Percentiles rank a stretch among this genome's conserved stretches.
Conservation (phyloP, 805 yeast species). For the Blastobotrys robertii region DNA sequence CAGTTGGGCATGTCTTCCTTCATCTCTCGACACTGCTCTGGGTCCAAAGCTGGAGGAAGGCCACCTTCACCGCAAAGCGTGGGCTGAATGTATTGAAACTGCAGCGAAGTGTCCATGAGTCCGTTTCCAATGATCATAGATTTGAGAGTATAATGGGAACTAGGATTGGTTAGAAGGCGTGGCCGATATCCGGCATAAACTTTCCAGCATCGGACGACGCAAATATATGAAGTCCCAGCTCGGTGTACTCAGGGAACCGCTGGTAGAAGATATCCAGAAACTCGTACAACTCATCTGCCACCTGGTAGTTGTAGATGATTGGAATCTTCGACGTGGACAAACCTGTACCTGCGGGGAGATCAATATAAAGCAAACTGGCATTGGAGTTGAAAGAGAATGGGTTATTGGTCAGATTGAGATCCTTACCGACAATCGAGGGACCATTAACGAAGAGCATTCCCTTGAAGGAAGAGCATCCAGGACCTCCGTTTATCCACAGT, state of each 20-base stretch:
- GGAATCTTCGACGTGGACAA: constrained; percentile 65
- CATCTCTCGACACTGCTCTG: constrained; percentile 62
- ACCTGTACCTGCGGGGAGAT: constrained; percentile 91
- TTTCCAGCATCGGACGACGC: constrained; percentile 96
- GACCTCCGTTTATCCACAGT: constrained; percentile 93
- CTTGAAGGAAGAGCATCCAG: constrained; percentile 88
- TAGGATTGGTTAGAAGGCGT: constrained; percentile 37
- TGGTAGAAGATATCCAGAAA: constrained; percentile 77
- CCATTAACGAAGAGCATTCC: constrained; percentile 90
- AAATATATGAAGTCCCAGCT: constrained; percentile 65
- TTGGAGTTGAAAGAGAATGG: constrained; percentile 87
- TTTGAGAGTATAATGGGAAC: constrained; percentile 51
- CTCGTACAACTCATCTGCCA: constrained; percentile 79
- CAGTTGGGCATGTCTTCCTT: constrained; percentile 52
- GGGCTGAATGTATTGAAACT: constrained; percentile 71
- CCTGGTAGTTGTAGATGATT: constrained; percentile 64
- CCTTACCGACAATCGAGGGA: constrained; percentile 61
- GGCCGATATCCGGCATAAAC: constrained; percentile 76
- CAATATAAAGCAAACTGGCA: constrained; percentile 83
- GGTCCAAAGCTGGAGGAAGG: constrained; percentile 51
- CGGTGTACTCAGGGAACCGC: constrained; percentile 63
- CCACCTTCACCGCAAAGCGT: constrained; percentile 94
- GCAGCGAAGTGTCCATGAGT: constrained; percentile 73
- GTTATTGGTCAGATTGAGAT: constrained; percentile 61
- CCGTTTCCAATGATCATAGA: constrained; percentile 91